Base-by-base conservation (phyloP, 148 eudicot genomes). In the Tetragonia tetragonoides region DNA sequence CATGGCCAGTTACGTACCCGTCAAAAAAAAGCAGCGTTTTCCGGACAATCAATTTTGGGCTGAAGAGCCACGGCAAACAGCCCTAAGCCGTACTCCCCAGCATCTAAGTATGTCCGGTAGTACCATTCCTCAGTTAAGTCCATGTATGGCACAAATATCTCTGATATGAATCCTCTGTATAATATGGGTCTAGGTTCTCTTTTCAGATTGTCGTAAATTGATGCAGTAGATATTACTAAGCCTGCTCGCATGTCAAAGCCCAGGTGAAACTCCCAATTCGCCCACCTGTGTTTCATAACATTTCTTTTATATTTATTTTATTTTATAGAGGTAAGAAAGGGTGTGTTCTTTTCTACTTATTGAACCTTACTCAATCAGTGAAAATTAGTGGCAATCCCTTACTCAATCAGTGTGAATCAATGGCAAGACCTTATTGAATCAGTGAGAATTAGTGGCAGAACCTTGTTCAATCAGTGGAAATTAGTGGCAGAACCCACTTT, bases 61-160 rank as follows among this genome's bases (percentile, higher is more conserved):
- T 69, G 78, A 60, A 90, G 90, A 6, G 85, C 65, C 54, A 78
- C 83, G 2, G 85, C 82, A 64, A 72, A 81, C 5, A 79, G 53
- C 40, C 94, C 87, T 2, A 88, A 61, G 51, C 90, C 91, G 17
- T 78, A 82, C 74, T 90, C 91, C 8, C 89, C 91, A 0, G 84
- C 85, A 84, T 90, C 91, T 2, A 88, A 69, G 65, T 71, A 90
- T 17, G 90, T 81, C 74, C 86, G 75, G 24, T 78, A 82, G 77
- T 86, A 88, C 91, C 93, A 85, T 53, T 87, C 87, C 68, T 87
- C 90, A 1, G 88, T 80, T n/a, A 81, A 15, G 77, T 90, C 93
- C 88, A 88, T 84, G 73, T 88, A 90, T 1, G 93, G 91, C 51
- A 88, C 88, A 77, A 90, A 90, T 1, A 87, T 47, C 61, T 90